Base-by-base conservation (phyloP, 495 filamentous ascomycete species). In the Xylaria acuta region DNA sequence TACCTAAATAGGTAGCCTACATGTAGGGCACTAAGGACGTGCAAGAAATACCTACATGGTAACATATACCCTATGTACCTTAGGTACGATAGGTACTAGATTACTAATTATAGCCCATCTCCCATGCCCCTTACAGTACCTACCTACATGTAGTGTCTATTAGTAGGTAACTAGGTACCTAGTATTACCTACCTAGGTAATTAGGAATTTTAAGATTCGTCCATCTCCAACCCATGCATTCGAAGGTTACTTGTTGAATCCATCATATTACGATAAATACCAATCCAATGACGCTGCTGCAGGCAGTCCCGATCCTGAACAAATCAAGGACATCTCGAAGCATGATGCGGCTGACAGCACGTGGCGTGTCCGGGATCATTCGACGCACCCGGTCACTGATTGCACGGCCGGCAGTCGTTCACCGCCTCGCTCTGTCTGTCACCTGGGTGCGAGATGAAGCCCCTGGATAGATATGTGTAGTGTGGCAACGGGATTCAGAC, bases 331-430 rank as follows among this genome's bases (percentile, higher is more conserved):
- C 16, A 25, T 14, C 22, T 30, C 25, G 22, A 54, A 16, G 8
- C 22, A 54, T 25, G 58, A 18, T 38, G 58, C 58, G 58, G 58
- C 56, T 47, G 41, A 64, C 16, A 11, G 41, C 62, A 47, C 62
- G 41, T 47, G 62, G 75, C 41, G 84, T 16, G 85, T 86, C 41
- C 82, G 80, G n/a, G 81, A 83, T 45, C 80, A 0, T 32, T 56
- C 49, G n/a, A 53, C 49, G 49, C 9, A 53, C 8, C 22, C 49
- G 1, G 49, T 25, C 49, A 12, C 49, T 53, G 47, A 51, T 25
- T 45, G 22, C 49, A 25, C 27, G 49, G 22, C 18, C 0, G 3
- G 9, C 43, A n/a, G 5, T 47, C 43, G 5, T 22, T 22, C 5
- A 11, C 22, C 49, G 49, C 49, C 22, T n/a, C 49, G 22, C 47